These are phyloP conservation scores for Kuraishia hungarica DNA, from an alignment of 805 yeast species.

Conservation along the genomic window DNA sequence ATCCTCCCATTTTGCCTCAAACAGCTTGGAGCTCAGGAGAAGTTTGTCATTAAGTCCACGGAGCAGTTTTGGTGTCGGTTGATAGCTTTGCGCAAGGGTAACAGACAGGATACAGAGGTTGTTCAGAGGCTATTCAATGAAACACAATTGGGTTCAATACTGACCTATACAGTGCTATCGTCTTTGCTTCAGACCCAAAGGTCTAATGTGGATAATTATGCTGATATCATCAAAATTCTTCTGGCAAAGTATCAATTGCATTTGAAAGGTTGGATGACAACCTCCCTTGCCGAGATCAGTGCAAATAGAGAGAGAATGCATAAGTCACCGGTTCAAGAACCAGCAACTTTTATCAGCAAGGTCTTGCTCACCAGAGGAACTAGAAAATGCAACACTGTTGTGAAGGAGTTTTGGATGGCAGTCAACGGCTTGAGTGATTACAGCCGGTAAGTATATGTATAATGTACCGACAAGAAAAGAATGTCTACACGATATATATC, in stretches of 20 bases:
- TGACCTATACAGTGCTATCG: conserved; percentile 28
- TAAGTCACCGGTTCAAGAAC: conserved; percentile 18
- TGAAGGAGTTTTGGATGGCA: conserved; percentile 59
- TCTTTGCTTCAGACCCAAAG: conserved; percentile 43
- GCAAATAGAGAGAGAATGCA: conserved; percentile 13
- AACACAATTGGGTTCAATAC: conserved; percentile 20
- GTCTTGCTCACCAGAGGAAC: conserved; percentile 58
- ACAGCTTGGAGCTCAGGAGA: conserved; percentile 39
- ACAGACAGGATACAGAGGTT: conserved; percentile 25
- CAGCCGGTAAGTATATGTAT: conserved; percentile 5
- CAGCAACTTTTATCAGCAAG: conserved; percentile 43
- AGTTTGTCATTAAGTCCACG: conserved; percentile 43
- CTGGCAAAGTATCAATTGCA: conserved; percentile 26
- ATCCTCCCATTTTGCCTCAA: conserved; percentile 26
- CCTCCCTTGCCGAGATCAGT: conserved; percentile 19
- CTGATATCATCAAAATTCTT: conserved; percentile 38
- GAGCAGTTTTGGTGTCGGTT: conserved; percentile 48
- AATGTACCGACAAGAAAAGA: too few relatives aligned
- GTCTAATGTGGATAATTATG: conserved; percentile 52
- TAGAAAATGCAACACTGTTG: conserved; percentile 44
- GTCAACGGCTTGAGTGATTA: conserved; percentile 47
- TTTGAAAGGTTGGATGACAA: conserved; percentile 39
- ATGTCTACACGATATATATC: neutral
- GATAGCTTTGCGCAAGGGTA: conserved; percentile 35
- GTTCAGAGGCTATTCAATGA: conserved; percentile 17